phyloP scores from a whole-genome alignment of 2,329 filamentous ascomycete species.

The Emergomyces africanus region DNA sequence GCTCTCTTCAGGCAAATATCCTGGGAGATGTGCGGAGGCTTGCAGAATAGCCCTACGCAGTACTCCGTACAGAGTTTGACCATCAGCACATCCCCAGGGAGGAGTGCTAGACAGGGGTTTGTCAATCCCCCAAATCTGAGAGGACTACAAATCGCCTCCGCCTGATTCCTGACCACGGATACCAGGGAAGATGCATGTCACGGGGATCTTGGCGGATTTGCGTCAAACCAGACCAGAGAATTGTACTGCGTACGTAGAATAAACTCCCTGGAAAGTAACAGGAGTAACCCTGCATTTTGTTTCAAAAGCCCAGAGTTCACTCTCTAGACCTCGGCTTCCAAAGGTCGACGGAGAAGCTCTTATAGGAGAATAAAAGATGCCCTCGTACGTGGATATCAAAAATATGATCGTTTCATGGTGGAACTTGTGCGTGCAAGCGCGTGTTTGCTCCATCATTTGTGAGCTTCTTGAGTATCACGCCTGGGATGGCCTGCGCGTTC shows the following conservation, averaged over 20 bases:
- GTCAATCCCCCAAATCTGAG: neutral
- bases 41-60: neutral
- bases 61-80: neutral
- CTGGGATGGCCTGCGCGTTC: too few relatives aligned
- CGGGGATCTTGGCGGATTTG: neutral
- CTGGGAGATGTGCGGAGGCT: neutral
- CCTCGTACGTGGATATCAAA: neutral
- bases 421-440: neutral
- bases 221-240: neutral
- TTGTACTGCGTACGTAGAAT: too few relatives aligned
- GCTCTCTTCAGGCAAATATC: neutral
- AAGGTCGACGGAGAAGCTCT: neutral
- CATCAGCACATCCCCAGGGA: neutral
- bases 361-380: neutral
- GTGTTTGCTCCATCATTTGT: neutral
- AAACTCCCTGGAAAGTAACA: too few relatives aligned
- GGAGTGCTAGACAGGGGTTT: neutral
- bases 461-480: too few relatives aligned
- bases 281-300: neutral
- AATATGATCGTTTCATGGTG: neutral
- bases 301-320: neutral
- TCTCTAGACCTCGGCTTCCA: neutral
- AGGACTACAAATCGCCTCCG: neutral
- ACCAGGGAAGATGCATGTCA: neutral
- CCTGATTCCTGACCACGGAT: neutral